These are phyloP conservation scores for Phaeosphaeria sp. DNA, from an alignment of 2,329 filamentous ascomycete genomes.

Conservation along the genomic window DNA sequence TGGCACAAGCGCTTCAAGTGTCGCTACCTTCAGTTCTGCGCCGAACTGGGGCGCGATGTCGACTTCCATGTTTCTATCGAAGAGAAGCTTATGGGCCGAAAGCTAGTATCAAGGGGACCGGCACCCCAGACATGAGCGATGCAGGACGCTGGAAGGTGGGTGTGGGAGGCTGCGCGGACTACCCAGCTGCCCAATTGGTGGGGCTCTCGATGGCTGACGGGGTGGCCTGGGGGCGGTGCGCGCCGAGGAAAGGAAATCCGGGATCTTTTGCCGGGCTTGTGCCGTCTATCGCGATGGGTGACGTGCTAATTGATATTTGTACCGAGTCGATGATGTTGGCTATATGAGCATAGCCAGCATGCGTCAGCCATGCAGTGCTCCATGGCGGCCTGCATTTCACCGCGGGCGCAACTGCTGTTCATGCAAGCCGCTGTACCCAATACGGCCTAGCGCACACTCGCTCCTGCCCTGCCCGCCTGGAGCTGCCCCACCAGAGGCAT, in stretches of 20 bases:
- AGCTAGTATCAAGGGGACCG: conserved; percentile 24
- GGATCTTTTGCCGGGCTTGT: conserved; percentile 25
- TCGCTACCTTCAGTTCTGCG: conserved; percentile 84
- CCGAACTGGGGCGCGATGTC: conserved; percentile 88
- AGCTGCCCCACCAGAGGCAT: conserved; percentile 24
- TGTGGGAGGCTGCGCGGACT: conserved; percentile 30
- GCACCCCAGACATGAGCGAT: conserved; percentile 34
- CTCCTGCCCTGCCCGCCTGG: conserved; percentile 20
- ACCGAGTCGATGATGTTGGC: neutral
- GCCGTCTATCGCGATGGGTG: neutral
- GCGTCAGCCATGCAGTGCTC: conserved; percentile 9
- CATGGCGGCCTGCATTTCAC: conserved; percentile 16
- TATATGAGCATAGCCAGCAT: neutral
- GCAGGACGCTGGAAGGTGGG: conserved; percentile 17
- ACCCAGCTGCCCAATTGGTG: conserved; percentile 22
- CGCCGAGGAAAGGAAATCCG: conserved; percentile 29
- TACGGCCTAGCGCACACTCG: conserved; percentile 30
- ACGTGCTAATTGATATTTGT: neutral
- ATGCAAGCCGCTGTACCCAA: conserved; percentile 26
- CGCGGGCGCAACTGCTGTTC: conserved; percentile 26
- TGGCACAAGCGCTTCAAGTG: conserved; percentile 17
- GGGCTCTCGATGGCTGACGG: conserved; percentile 20
- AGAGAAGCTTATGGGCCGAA: conserved; percentile 12
- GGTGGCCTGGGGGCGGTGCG: conserved; percentile 34
- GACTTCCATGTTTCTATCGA: conserved; percentile 70